Conservation (phyloP, 345 rosid genomes). For the Corchorus olitorius region DNA sequence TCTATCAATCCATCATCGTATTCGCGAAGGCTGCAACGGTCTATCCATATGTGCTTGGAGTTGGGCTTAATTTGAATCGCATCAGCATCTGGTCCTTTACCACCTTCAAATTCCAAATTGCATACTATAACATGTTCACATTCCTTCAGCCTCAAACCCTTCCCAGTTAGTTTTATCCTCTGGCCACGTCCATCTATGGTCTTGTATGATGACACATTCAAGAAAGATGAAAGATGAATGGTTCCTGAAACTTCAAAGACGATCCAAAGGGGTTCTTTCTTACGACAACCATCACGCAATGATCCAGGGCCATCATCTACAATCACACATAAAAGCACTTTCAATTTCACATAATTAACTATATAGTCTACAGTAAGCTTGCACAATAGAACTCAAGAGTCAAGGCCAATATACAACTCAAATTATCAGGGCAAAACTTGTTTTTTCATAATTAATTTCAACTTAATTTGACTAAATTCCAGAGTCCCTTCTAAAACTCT, state of each 20-base stretch:
- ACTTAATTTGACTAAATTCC: neutral
- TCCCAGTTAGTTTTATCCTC: constrained; percentile 76
- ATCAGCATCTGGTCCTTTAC: constrained; percentile 85
- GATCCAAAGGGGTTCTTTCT: constrained; percentile 87
- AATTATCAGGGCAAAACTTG: neutral
- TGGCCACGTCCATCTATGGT: constrained; percentile 96
- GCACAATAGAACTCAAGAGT: neutral
- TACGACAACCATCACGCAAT: constrained; percentile 72
- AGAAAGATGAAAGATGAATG: constrained; percentile 61
- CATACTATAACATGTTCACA: constrained; percentile 85
- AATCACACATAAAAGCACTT: constrained; percentile 15
- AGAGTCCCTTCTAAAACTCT: neutral
- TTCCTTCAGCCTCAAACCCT: constrained; percentile 87
- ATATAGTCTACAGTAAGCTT: neutral
- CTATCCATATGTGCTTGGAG: constrained; percentile 86
- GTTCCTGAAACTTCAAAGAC: constrained; percentile 82
- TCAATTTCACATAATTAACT: neutral
- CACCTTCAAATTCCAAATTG: constrained; percentile 88
- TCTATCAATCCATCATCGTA: constrained; percentile 92
- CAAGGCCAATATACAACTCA: neutral
- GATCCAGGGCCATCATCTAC: constrained; percentile 95
- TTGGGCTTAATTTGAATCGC: constrained; percentile 95
- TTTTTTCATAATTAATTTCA: neutral
- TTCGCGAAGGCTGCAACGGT: constrained; percentile 86
- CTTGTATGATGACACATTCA: constrained; percentile 79